These are phyloP conservation scores for Nicotiana knightiana DNA, from an alignment of 257 asterid species.

Conservation along the genomic window DNA sequence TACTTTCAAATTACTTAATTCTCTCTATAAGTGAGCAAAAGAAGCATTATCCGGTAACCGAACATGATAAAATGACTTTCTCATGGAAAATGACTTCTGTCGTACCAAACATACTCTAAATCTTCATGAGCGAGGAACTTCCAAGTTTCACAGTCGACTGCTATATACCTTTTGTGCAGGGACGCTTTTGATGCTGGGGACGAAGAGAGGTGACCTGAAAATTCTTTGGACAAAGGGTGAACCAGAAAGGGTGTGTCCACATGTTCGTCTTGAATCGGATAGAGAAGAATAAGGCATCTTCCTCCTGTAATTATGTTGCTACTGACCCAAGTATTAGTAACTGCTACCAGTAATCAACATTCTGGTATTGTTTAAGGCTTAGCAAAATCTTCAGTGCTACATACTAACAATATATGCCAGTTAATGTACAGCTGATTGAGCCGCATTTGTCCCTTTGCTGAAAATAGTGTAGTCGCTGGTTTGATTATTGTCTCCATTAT, in stretches of 20 bases:
- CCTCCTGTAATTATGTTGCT: not conserved
- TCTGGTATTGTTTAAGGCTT: not conserved
- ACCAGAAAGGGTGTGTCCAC: constrained; percentile 70
- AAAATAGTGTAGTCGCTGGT: not conserved
- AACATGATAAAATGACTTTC: not conserved
- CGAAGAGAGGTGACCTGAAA: constrained; percentile 62
- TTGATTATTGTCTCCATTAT: not conserved
- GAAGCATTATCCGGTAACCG: not conserved
- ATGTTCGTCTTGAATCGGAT: constrained; percentile 48
- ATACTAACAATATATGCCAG: not conserved
- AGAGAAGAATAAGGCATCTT: constrained; percentile 12
- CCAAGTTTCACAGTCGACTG: not conserved
- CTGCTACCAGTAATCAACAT: not conserved
- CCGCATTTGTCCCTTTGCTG: not conserved
- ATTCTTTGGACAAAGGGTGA: constrained; percentile 70
- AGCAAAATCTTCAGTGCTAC: not conserved
- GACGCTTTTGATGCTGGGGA: constrained; percentile 56
- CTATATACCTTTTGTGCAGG: constrained; percentile 32
- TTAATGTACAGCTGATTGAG: constrained; percentile 7
- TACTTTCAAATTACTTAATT: not conserved
- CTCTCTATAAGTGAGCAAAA: no score
- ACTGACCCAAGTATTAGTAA: not conserved
- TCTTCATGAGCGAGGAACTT: not conserved
- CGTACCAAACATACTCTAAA: not conserved
- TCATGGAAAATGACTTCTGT: not conserved